Evolutionary conservation across 208 protist species (phyloP), one percentile per base, ranked within the genome.

Genomic region (Herpetomonas samuelpessoai): DNA sequence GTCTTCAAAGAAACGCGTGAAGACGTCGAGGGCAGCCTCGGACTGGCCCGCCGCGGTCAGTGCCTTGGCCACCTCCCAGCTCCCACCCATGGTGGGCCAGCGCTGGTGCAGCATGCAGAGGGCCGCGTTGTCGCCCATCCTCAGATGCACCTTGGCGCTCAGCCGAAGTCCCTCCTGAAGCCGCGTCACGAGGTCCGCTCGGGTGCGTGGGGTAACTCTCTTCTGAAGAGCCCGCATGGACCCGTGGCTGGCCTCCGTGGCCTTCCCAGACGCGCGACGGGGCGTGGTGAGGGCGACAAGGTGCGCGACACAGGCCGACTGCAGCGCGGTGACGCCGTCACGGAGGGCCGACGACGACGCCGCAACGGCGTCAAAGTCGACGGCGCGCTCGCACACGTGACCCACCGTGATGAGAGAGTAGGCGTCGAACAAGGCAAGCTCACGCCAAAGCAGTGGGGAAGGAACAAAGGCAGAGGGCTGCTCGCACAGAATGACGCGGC

Each of bases 391-490:
- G 55, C 74, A 78, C 46, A 79, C 68, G 60, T 94, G 88, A 29
- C 83, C 88, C 4, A 86, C 21, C 0, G 81, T 90, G 59, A 89
- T 80, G 24, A 94, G 73, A 10, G 82, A 72, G 58, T 83, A 88
- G 28, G 83, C 84, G 55, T 94, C 83, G 14, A 94, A 73, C 18
- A 94, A 57, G 12, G 76, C 68, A 3, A 73, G 54, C 64, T 94
- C 81, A 9, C 88, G 83, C 68, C 71, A 89, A 49, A 88, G 63
- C 62, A 88, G 63, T n/a, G 64, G 68, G 30, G 54, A 53, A 7
- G 58, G 35, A 29, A 62, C 55, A 16, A 35, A 28, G 9, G 35
- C 14, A 14, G 35, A 41, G 9, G 6, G 9, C 35, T 41, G 35
- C 35, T 41, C 14, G 35, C 35, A 6, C 35, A 41, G 35, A 14